Base-by-base conservation (phyloP, 495 filamentous ascomycete genomes). In the Tuber brumale region DNA sequence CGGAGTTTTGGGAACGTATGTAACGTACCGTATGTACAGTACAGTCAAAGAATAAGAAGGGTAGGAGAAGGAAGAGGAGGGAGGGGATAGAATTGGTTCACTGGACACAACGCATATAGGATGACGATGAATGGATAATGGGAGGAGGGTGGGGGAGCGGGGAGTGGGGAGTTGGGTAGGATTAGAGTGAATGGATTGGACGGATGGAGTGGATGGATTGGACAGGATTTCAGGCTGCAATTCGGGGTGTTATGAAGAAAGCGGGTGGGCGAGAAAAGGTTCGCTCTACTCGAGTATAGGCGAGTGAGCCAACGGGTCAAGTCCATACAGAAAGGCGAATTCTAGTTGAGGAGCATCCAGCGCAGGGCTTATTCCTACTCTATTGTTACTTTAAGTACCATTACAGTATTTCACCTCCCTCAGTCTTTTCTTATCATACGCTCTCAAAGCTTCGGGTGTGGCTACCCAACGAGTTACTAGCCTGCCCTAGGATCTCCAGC, bases 1-100 rank as follows among this genome's bases (percentile, higher is more conserved):
- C 75, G 70, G 77, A 48, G 73, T 76, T 79, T 79, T 72, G 76
- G 78, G 79, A 73, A 79, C 76, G 78, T 72, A 79, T 80, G 73
- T 76, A 76, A 80, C 70, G 75, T 76, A 76, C 73, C 74, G 46
- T 75, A 78, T 76, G 71, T 72, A 74, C 70, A 76, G 73, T 77
- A 35, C 45, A 75, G 74, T 51, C 46, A 76, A 70, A 78, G 74
- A 51, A 74, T 45, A 78, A 45, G 42, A 66, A 16, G 77, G 74
- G 45, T 66, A 61, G 51, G n/a, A 61, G 10, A 3, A 61, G n/a
- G 8, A 27, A 23, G 23, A 14, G 27, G n/a, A 31, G 10, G 46
- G 74, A 72, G 76, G 46, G 35, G 37, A 76, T 66, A 35, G 57
- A 66, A 35, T 66, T 35, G 57, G 57, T 35, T 66, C 57, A 35